Base-by-base conservation (phyloP, 805 yeast species). In the Hagleromyces aurorensis region DNA sequence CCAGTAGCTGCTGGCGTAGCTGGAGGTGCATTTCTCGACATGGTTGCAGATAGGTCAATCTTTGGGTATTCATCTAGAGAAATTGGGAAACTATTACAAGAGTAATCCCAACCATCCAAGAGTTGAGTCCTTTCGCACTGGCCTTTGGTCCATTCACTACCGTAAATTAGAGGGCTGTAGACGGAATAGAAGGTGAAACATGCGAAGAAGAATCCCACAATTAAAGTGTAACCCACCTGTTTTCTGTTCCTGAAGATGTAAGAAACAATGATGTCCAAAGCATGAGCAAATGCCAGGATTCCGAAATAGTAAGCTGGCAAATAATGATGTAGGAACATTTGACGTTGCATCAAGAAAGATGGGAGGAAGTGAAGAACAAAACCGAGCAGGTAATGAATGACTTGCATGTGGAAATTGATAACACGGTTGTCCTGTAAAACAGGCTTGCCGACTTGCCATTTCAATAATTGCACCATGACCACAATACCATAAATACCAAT, bases 221-320 rank as follows among this genome's bases (percentile, higher is more conserved):
- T 53, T 7, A 72, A 25, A 3, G 50, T 59, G 28, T 69, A 67
- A 3, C 72, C 68, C 20, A 70, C 43, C 21, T 51, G 43, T 43
- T 64, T 70, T 40, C 62, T 69, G 26, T 55, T 59, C 15, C 55
- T 52, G 37, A 64, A 57, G 19, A 65, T 46, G 44, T 66, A 70
- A 12, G 57, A 46, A n/a, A 62, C 67, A 19, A 70, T 40, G 32
- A 74, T 57, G 40, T 78, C 82, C 27, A 76, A 59, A 32, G 69
- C 62, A 38, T 80, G 87, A n/a, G 81, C 82, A 29, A 84, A 62
- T 3, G 79, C 83, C 40, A 84, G 65, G 31, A 83, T 65, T 26
- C 85, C 91, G 59, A 91, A 91, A 62, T 85, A 91, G 30, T 84
- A 70, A 2, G 97, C 84, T 33, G 96, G 96, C 43, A 91, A 62